These are phyloP conservation scores for Sodiomyces alkalinus DNA, from an alignment of 2,329 filamentous ascomycete species.

Conservation along the genomic window DNA sequence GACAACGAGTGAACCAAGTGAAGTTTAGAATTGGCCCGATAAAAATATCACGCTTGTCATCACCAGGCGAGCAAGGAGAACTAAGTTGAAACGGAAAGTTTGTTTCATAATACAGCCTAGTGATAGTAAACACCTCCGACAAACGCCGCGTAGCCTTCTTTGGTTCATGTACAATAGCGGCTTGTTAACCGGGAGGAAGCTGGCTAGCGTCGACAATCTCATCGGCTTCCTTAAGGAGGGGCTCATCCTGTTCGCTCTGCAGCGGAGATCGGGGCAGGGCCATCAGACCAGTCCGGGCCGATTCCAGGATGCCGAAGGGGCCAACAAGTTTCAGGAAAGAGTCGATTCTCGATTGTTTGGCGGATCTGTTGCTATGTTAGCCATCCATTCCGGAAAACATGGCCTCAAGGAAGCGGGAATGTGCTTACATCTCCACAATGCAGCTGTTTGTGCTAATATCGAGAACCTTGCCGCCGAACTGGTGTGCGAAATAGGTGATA, in stretches of 20 bases:
- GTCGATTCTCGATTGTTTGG: slow-evolving; percentile 86
- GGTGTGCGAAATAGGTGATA: slow-evolving; percentile 92
- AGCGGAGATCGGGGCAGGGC: slow-evolving; percentile 87
- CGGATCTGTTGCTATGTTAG: slow-evolving; percentile 43
- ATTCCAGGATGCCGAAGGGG: slow-evolving; percentile 93
- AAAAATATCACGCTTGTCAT: too few species aligned
- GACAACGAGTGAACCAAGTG: not conserved
- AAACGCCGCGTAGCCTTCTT: slow-evolving; percentile 9
- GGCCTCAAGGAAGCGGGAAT: not conserved
- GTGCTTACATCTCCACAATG: slow-evolving; percentile 84
- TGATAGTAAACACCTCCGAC: slow-evolving; percentile 6
- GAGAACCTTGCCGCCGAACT: slow-evolving; percentile 93
- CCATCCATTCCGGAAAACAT: too few species aligned
- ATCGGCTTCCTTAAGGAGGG: slow-evolving; percentile 67
- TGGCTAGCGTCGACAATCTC: slow-evolving; percentile 91
- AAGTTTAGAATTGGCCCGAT: too few species aligned
- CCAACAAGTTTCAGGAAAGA: slow-evolving; percentile 92
- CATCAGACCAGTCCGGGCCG: slow-evolving; percentile 90
- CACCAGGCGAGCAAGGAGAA: too few species aligned
- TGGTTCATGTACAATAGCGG: slow-evolving; percentile 5
- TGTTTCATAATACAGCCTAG: too few species aligned
- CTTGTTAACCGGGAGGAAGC: slow-evolving; percentile 77
- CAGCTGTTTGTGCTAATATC: slow-evolving; percentile 98
- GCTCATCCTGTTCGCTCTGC: slow-evolving; percentile 54
- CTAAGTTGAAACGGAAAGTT: too few species aligned